phyloP scores from a whole-genome alignment of 108 stramenopile species.

The Skeletonema marinoi region DNA sequence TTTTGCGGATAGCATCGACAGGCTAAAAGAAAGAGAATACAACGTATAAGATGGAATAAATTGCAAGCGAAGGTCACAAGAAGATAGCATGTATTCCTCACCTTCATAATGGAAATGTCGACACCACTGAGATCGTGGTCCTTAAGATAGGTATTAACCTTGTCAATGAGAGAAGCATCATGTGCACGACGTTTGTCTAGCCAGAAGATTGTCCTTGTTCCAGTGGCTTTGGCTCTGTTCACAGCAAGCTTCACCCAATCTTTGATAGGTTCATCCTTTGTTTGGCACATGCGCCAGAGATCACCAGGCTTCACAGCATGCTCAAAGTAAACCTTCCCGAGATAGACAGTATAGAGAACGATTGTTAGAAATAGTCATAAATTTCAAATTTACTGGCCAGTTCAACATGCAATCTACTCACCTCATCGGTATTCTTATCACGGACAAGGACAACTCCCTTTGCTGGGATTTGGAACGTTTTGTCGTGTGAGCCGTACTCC shows the following conservation, averaged over 20 bases:
- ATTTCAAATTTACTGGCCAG: background rate
- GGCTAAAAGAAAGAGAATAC: conserved; percentile 31
- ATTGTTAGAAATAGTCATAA: background rate
- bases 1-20: conserved; percentile 81
- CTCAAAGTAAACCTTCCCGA: conserved; percentile 60
- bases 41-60: background rate
- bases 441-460: conserved; percentile 74
- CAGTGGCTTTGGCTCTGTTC: conserved; percentile 78
- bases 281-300: conserved; percentile 95
- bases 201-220: conserved; percentile 88
- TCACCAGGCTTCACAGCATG: conserved; percentile 88
- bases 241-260: conserved; percentile 95
- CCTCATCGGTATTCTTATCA: conserved; percentile 78
- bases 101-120: conserved; percentile 88
- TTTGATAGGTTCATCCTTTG: conserved; percentile 89
- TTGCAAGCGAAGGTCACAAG: background rate
- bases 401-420: conserved; percentile 3
- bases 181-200: conserved; percentile 91
- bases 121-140: conserved; percentile 86
- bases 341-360: background rate
- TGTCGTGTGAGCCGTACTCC: conserved; percentile 94
- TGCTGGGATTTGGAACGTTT: conserved; percentile 86
- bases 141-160: conserved; percentile 85
- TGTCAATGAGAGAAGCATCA: conserved; percentile 81
- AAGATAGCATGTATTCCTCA: background rate